Evolutionary conservation across 192 early-diverging fungal genomes (phyloP).

Genomic region (Umbelopsis vinacea): DNA sequence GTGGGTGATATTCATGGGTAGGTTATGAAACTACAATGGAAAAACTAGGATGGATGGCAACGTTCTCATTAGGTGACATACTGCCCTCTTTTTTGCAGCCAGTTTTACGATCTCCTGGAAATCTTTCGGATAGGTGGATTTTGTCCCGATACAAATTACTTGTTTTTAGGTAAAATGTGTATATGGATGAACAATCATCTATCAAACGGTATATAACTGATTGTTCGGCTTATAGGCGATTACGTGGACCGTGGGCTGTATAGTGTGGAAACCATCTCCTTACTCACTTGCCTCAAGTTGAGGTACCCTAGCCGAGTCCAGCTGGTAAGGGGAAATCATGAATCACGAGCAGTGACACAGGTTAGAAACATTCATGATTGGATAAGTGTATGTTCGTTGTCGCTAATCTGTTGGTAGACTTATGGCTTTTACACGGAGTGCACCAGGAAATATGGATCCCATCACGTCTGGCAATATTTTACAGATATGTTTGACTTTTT

Average conservation of each 20-base stretch:
- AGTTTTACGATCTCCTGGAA: slow-evolving; percentile 87
- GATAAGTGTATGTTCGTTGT: not conserved
- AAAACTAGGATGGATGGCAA: not conserved
- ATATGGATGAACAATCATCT: not conserved
- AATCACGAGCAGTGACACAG: slow-evolving; percentile 90
- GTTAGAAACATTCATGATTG: slow-evolving; percentile 41
- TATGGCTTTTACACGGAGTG: slow-evolving; percentile 97
- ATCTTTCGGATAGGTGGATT: slow-evolving; percentile 86
- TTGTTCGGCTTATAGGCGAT: slow-evolving; percentile 58
- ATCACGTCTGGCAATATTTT: slow-evolving; percentile 89
- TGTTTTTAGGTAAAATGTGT: slow-evolving; percentile 69
- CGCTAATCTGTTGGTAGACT: slow-evolving; percentile 49
- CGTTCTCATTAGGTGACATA: not conserved
- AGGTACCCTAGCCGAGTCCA: slow-evolving; percentile 88
- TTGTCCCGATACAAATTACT: slow-evolving; percentile 83
- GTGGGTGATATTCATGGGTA: slow-evolving; percentile 92
- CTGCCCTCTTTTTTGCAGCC: slow-evolving; percentile 44
- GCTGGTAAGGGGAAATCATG: slow-evolving; percentile 93
- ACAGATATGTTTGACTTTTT: slow-evolving; percentile 95
- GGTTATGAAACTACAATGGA: slow-evolving; percentile 23
- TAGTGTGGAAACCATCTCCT: slow-evolving; percentile 90
- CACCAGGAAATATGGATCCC: slow-evolving; percentile 83
- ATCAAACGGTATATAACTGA: not conserved
- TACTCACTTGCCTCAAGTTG: slow-evolving; percentile 87
- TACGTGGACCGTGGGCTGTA: slow-evolving; percentile 89